Conservation (phyloP, 306 rosid genomes). For the Cucurbita argyrosperma region DNA sequence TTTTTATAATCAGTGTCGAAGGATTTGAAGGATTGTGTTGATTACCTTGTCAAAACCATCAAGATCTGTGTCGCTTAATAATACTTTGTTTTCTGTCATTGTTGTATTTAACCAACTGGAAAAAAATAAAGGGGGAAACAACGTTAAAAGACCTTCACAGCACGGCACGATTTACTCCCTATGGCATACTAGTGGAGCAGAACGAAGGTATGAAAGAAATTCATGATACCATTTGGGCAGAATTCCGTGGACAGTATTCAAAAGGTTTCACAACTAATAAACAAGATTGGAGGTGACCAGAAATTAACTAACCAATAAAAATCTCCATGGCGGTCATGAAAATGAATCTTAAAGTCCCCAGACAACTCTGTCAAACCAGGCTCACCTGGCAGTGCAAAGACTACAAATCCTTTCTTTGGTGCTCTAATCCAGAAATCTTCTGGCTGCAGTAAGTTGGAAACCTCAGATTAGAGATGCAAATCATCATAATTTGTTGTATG, state of each 20-base stretch:
- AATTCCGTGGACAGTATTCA: neutral
- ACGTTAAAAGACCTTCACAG: neutral
- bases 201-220: neutral
- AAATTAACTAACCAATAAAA: conserved; percentile 57
- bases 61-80: conserved; percentile 43
- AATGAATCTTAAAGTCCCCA: conserved; percentile 86
- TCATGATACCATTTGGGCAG: neutral
- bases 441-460: conserved; percentile 40
- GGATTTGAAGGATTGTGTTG: neutral
- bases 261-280: neutral
- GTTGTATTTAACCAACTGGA: conserved; percentile 83
- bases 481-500: neutral
- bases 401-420: conserved; percentile 75
- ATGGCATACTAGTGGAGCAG: neutral
- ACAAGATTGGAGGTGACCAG: neutral
- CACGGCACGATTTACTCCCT: neutral
- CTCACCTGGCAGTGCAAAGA: conserved; percentile 86
- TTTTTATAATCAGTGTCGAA: neutral
- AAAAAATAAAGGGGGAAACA: conserved; percentile 12
- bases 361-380: conserved; percentile 77
- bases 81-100: conserved; percentile 51
- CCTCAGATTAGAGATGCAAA: conserved; percentile 7
- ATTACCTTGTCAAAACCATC: conserved; percentile 88
- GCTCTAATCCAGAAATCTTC: conserved; percentile 89
- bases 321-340: conserved; percentile 90